Conservation (phyloP, 192 early-diverging fungal species). For the Entrophospora sp. region DNA sequence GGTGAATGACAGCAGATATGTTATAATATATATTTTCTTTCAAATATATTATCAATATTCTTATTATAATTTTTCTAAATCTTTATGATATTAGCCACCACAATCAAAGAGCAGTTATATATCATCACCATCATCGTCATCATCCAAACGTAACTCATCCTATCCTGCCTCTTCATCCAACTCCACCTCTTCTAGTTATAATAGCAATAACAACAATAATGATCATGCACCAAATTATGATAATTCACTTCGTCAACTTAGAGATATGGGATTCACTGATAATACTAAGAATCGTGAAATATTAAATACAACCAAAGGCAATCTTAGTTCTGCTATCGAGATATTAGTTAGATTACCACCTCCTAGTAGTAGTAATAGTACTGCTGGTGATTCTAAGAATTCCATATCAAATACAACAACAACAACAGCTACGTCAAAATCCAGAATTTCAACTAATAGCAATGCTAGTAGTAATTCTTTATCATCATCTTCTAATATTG, state of each 20-base stretch:
- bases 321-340: constrained; percentile 65
- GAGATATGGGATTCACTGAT: constrained; percentile 82
- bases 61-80: too few relatives aligned
- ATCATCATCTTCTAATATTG: constrained; percentile 22
- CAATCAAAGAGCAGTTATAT: too few relatives aligned
- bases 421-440: not conserved
- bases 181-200: constrained; percentile 24
- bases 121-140: not conserved
- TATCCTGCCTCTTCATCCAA: too few relatives aligned
- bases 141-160: too few relatives aligned
- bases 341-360: constrained; percentile 41
- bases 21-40: too few relatives aligned
- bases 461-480: too few relatives aligned
- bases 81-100: too few relatives aligned
- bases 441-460: too few relatives aligned
- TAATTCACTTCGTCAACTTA: constrained; percentile 36
- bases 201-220: constrained; percentile 1
- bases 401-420: not conserved
- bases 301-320: constrained; percentile 59
- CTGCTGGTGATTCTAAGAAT: not conserved
- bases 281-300: constrained; percentile 55
- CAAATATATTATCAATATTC: too few relatives aligned
- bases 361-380: not conserved
- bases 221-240: constrained; percentile 23
- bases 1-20: not conserved